Evolutionary conservation across 352 stramenopile species (phyloP).

Genomic region (Pythium sp.): DNA sequence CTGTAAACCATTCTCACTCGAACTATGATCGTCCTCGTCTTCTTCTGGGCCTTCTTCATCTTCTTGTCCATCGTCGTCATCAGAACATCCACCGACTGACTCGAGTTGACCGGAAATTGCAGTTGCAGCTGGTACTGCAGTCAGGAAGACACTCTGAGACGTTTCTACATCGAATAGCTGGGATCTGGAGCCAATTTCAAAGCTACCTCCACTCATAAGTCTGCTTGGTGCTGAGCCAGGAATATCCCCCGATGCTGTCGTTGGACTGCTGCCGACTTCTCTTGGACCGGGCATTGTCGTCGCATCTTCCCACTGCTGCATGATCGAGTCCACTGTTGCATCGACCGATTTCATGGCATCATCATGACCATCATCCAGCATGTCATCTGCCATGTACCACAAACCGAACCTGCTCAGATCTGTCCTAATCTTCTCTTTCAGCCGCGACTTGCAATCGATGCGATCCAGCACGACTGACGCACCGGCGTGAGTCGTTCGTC

Average conservation of each 20-base stretch:
- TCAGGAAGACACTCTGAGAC: constrained; percentile 18
- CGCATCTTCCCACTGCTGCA: constrained; percentile 44
- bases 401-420: constrained; percentile 58
- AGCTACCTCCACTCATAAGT: not conserved
- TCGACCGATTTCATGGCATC: constrained; percentile 48
- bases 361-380: not conserved
- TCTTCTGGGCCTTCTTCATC: constrained; percentile 21
- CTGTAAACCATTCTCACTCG: not conserved
- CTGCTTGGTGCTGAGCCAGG: not conserved
- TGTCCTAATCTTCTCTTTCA: constrained; percentile 53
- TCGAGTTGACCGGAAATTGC: not conserved
- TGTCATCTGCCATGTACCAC: constrained; percentile 34
- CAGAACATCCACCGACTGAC: not conserved
- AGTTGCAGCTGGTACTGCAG: constrained; percentile 18
- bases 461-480: constrained; percentile 31
- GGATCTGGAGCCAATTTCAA: not conserved
- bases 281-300: not conserved
- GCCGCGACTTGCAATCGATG: constrained; percentile 26
- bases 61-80: not conserved
- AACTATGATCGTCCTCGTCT: constrained; percentile 13
- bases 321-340: constrained; percentile 51
- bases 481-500: constrained; percentile 27
- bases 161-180: not conserved
- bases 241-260: not conserved
- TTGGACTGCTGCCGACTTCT: not conserved